Evolutionary conservation across 352 stramenopile species (phyloP).

Genomic region (Phytophthora agathidicida): DNA sequence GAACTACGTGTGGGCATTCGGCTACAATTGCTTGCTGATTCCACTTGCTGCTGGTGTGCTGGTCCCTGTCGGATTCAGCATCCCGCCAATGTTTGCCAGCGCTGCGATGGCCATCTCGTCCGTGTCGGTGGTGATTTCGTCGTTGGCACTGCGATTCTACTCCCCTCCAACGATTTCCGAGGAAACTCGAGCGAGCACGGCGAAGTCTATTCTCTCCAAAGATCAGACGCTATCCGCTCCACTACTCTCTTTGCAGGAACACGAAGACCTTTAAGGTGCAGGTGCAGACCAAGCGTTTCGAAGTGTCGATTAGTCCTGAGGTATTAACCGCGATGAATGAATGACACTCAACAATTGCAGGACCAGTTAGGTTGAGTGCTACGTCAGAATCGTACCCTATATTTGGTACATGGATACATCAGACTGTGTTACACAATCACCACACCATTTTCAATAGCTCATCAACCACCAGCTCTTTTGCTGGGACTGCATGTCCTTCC

Average conservation of each 20-base stretch:
- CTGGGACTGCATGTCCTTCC: slow-evolving; percentile 25
- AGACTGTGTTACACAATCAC: slow-evolving; percentile 1
- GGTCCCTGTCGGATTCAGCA: slow-evolving; percentile 91
- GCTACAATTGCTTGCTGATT: slow-evolving; percentile 98
- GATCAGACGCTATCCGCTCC: slow-evolving; percentile 57
- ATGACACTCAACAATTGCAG: too few species aligned
- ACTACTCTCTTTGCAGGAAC: slow-evolving; percentile 43
- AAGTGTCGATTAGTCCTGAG: too few species aligned
- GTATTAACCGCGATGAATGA: too few species aligned
- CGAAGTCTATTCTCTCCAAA: slow-evolving; percentile 62
- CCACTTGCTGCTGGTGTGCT: slow-evolving; percentile 96
- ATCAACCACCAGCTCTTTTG: slow-evolving; percentile 16
- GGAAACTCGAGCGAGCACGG: slow-evolving; percentile 39
- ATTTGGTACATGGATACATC: slow-evolving; percentile 5
- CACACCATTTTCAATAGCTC: slow-evolving; percentile 11
- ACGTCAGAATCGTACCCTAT: background rate
- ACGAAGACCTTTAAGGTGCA: too few species aligned
- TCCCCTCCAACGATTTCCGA: slow-evolving; percentile 56
- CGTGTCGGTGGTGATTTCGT: slow-evolving; percentile 96
- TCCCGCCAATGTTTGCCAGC: slow-evolving; percentile 96
- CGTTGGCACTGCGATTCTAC: slow-evolving; percentile 92
- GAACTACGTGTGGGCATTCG: slow-evolving; percentile 97
- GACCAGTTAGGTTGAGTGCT: background rate
- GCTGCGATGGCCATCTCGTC: slow-evolving; percentile 96
- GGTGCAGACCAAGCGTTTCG: too few species aligned